Percentiles rank a stretch among this genome's conserved stretches.
phyloP scores from a whole-genome alignment of 345 rosid genomes.

The Cardamine chenopodiifolia region DNA sequence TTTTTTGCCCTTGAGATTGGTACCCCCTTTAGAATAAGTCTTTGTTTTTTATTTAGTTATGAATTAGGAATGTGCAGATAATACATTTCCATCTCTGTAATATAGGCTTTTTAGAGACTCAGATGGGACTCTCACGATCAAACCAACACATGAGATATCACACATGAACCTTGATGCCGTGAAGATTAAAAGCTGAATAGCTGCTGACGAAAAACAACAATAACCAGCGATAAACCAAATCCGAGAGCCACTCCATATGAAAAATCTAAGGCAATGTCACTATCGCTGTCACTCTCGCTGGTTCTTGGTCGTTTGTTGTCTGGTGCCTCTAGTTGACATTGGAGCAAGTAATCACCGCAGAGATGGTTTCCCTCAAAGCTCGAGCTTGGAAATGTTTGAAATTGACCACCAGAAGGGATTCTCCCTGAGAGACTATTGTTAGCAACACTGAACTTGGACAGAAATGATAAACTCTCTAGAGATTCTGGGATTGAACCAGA shows the following conservation, averaged over 20 bases:
- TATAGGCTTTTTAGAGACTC: too few species aligned
- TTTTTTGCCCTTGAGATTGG: conserved; percentile 5
- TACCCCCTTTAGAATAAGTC: too few species aligned
- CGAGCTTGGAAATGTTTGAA: conserved; percentile 61
- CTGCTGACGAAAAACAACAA: neutral
- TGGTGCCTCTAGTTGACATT: conserved; percentile 30
- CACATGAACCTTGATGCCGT: neutral
- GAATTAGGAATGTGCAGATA: too few species aligned
- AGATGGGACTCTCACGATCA: too few species aligned
- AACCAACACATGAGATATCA: too few species aligned
- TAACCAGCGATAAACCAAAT: conserved; percentile 1
- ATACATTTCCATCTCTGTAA: neutral
- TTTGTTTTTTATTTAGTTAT: too few species aligned
- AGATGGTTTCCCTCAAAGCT: conserved; percentile 72
- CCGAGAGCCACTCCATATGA: conserved; percentile 36
- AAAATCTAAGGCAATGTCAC: conserved; percentile 8
- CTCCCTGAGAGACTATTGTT: conserved; percentile 53
- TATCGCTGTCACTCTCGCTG: neutral
- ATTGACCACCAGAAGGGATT: conserved; percentile 59
- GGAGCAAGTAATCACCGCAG: conserved; percentile 47
- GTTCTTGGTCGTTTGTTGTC: neutral
- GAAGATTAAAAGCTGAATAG: neutral
- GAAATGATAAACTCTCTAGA: conserved; percentile 41
- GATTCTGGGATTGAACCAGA: conserved; percentile 45
- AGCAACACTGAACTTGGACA: conserved; percentile 59